phyloP scores from a whole-genome alignment of 2,329 filamentous ascomycete species.

The Amauroascus verrucosus region DNA sequence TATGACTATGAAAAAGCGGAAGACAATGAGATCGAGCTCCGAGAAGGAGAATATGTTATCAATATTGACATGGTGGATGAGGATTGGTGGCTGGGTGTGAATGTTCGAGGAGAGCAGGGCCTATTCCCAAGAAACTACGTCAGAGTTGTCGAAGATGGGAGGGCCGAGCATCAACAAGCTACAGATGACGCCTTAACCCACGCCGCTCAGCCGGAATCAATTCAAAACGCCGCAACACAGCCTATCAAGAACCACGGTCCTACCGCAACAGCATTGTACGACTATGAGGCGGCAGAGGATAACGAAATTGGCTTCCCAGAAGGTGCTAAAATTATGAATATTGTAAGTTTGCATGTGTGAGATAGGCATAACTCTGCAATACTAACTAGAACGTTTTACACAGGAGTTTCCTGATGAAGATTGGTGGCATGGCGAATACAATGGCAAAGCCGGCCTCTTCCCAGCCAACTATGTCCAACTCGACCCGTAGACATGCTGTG shows the following conservation, averaged over 20 bases:
- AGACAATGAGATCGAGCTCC: constrained; percentile 87
- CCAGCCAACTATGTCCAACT: constrained; percentile 43
- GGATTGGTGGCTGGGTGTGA: constrained; percentile 98
- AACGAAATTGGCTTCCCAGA: constrained; percentile 83
- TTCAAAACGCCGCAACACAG: constrained; percentile 25
- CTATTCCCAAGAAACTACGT: constrained; percentile 98
- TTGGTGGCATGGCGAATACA: constrained; percentile 91
- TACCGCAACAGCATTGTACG: constrained; percentile 78
- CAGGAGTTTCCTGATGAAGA: constrained; percentile 95
- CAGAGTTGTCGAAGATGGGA: constrained; percentile 61
- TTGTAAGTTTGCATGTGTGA: constrained; percentile 47
- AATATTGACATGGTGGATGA: constrained; percentile 97
- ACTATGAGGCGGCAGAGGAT: constrained; percentile 94
- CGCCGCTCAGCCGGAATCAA: constrained; percentile 24
- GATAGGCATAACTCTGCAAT: background rate
- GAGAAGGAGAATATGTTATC: constrained; percentile 76
- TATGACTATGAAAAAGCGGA: constrained; percentile 98
- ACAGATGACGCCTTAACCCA: constrained; percentile 28
- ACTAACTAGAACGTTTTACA: background rate
- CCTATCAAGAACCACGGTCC: constrained; percentile 37
- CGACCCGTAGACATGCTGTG: constrained; percentile 22
- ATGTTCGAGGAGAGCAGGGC: constrained; percentile 70
- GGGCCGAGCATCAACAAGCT: constrained; percentile 25
- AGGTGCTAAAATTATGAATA: constrained; percentile 65
- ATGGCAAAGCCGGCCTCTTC: constrained; percentile 74